Conservation (phyloP, 2,329 filamentous ascomycete genomes). For the Chalaropsis thielavioides region DNA sequence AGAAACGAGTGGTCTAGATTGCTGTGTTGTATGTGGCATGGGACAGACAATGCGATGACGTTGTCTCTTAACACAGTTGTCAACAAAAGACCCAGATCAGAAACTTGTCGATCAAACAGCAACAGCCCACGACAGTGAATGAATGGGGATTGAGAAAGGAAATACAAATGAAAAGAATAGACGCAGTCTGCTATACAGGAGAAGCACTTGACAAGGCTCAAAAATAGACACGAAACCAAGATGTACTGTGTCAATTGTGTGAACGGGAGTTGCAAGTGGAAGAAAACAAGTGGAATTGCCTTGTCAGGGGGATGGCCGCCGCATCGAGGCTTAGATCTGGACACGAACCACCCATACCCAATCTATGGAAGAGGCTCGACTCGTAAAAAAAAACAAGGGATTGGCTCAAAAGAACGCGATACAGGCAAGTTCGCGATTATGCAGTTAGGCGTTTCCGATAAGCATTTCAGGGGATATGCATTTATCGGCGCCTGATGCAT, state of each 20-base stretch:
- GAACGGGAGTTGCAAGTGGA: background rate
- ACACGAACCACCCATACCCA: background rate
- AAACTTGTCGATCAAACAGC: background rate
- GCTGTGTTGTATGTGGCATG: background rate
- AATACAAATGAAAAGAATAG: background rate
- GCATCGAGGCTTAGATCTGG: background rate
- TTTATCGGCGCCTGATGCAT: background rate
- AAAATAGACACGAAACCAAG: background rate
- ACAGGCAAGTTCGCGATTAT: background rate
- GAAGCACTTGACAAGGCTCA: background rate
- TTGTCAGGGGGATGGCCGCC: background rate
- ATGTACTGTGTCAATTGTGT: background rate
- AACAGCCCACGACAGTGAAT: background rate
- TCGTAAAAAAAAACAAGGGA: background rate
- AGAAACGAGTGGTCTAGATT: background rate
- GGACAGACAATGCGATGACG: slow-evolving; percentile 1
- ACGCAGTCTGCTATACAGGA: background rate
- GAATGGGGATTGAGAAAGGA: background rate
- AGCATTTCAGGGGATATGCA: background rate
- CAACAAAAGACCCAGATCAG: background rate
- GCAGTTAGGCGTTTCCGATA: background rate
- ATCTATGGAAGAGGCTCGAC: background rate
- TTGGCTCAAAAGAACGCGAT: background rate
- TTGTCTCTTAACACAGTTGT: background rate
- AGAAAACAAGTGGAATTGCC: background rate